Percentiles rank a stretch among this genome's conserved stretches.
phyloP scores from a whole-genome alignment of 2,329 filamentous ascomycete genomes.

The Lachnellula arida region DNA sequence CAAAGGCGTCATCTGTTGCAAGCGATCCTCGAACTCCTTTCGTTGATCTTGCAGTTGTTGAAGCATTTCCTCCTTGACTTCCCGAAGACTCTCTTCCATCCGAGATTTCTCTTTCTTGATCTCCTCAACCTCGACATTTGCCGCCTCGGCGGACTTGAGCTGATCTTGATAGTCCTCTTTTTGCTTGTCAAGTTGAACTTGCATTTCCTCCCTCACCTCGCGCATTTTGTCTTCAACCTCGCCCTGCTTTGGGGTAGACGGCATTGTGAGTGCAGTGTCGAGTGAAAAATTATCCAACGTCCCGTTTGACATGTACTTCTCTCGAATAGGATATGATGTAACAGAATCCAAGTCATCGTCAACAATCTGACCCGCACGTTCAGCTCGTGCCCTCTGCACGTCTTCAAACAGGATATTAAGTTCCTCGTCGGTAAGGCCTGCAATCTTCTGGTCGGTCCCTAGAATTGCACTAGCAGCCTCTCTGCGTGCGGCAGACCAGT shows the following conservation, averaged over 20 bases:
- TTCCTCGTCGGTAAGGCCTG: slow-evolving; percentile 87
- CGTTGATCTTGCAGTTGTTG: slow-evolving; percentile 79
- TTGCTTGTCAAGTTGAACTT: slow-evolving; percentile 74
- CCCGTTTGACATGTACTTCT: slow-evolving; percentile 93
- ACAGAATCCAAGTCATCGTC: slow-evolving; percentile 89
- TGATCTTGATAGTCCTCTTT: slow-evolving; percentile 79
- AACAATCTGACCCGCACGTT: slow-evolving; percentile 68
- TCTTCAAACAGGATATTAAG: slow-evolving; percentile 91
- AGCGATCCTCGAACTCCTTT: slow-evolving; percentile 76
- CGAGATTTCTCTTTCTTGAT: slow-evolving; percentile 75
- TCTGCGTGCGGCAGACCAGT: slow-evolving; percentile 89
- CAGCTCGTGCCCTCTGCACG: slow-evolving; percentile 79
- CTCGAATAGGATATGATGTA: slow-evolving; percentile 79
- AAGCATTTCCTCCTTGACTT: slow-evolving; percentile 85
- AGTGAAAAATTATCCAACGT: slow-evolving; percentile 95
- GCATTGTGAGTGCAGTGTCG: slow-evolving; percentile 90
- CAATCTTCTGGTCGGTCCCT: slow-evolving; percentile 86
- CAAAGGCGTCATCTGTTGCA: slow-evolving; percentile 68
- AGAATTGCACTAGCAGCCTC: slow-evolving; percentile 91
- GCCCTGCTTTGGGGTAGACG: slow-evolving; percentile 77
- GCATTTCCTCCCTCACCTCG: slow-evolving; percentile 76
- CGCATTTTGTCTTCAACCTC: slow-evolving; percentile 73
- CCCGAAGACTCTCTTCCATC: slow-evolving; percentile 77
- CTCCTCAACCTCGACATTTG: slow-evolving; percentile 75
- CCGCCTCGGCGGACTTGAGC: slow-evolving; percentile 68